These are phyloP conservation scores for Saprolegnia parasitica DNA, from an alignment of 352 stramenopile genomes.

Conservation along the genomic window DNA sequence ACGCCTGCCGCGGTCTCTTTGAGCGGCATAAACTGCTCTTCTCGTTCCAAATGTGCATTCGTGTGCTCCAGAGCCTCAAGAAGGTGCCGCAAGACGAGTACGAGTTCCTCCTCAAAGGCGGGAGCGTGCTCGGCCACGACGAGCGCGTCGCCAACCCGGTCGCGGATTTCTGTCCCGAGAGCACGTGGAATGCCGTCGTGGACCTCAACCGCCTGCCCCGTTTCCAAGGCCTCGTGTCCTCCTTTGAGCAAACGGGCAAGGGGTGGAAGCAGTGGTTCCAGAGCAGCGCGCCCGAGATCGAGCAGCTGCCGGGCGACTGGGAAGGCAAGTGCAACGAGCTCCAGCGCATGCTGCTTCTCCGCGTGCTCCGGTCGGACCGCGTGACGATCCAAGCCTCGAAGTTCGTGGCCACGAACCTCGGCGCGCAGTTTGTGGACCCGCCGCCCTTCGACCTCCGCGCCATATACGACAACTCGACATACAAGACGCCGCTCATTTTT, in stretches of 20 bases:
- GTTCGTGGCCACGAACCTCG: conserved; percentile 90
- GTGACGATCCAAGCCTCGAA: conserved; percentile 87
- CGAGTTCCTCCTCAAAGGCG: conserved; percentile 92
- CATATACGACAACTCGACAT: conserved; percentile 85
- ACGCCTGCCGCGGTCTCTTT: conserved; percentile 93
- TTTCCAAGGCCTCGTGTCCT: conserved; percentile 86
- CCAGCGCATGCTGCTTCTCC: conserved; percentile 91
- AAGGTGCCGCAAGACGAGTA: conserved; percentile 92
- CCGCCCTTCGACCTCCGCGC: conserved; percentile 89
- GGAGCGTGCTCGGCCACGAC: conserved; percentile 55
- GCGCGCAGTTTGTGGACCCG: conserved; percentile 89
- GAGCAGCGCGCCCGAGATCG: conserved; percentile 85
- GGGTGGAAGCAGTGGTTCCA: conserved; percentile 81
- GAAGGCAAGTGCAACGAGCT: conserved; percentile 91
- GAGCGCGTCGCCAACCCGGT: conserved; percentile 71
- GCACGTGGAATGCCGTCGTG: conserved; percentile 85
- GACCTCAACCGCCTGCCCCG: conserved; percentile 87
- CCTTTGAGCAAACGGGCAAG: conserved; percentile 85
- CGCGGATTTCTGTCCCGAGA: conserved; percentile 81
- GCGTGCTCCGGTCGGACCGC: conserved; percentile 88
- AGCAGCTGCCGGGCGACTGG: conserved; percentile 89
- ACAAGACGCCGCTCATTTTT: conserved; percentile 92
- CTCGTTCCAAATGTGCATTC: conserved; percentile 91
- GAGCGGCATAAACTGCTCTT: conserved; percentile 96
- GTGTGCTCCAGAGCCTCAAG: conserved; percentile 86